phyloP scores from a whole-genome alignment of 257 asterid genomes.

The Schizonepeta tenuifolia region DNA sequence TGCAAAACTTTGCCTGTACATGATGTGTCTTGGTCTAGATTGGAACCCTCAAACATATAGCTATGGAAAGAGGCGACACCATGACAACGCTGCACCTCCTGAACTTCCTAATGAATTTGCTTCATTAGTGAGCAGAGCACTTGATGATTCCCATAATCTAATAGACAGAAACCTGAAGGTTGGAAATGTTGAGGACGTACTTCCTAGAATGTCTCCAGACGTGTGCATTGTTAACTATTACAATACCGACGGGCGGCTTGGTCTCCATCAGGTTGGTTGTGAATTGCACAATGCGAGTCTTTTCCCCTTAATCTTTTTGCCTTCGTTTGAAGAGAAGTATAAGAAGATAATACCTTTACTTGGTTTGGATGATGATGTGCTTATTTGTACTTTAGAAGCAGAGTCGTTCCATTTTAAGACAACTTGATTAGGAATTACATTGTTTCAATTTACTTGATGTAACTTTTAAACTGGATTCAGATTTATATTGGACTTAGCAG shows the following conservation, averaged over 20 bases:
- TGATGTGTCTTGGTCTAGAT: slow-evolving; percentile 82
- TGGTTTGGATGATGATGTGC: background rate
- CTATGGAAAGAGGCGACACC: slow-evolving; percentile 44
- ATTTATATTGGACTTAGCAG: background rate
- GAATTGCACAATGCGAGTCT: background rate
- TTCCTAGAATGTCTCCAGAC: slow-evolving; percentile 66
- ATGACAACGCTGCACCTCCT: slow-evolving; percentile 54
- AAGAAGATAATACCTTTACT: background rate
- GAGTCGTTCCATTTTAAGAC: background rate
- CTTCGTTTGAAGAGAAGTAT: background rate
- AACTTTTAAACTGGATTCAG: too few species aligned
- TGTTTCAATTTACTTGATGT: background rate
- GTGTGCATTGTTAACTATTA: slow-evolving; percentile 71
- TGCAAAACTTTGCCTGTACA: slow-evolving; percentile 58
- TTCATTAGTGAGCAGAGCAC: slow-evolving; percentile 38
- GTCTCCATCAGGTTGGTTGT: slow-evolving; percentile 69
- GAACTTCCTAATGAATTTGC: slow-evolving; percentile 50
- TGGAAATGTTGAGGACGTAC: slow-evolving; percentile 38
- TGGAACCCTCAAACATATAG: slow-evolving; percentile 66
- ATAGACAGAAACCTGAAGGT: slow-evolving; percentile 34
- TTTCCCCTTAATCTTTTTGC: background rate
- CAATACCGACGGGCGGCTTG: slow-evolving; percentile 54
- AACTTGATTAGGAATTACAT: too few species aligned
- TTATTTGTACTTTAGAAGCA: background rate
- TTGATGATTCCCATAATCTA: slow-evolving; percentile 48